These are phyloP conservation scores for Ogataea corticis DNA, from an alignment of 805 yeast genomes.

Conservation along the genomic window DNA sequence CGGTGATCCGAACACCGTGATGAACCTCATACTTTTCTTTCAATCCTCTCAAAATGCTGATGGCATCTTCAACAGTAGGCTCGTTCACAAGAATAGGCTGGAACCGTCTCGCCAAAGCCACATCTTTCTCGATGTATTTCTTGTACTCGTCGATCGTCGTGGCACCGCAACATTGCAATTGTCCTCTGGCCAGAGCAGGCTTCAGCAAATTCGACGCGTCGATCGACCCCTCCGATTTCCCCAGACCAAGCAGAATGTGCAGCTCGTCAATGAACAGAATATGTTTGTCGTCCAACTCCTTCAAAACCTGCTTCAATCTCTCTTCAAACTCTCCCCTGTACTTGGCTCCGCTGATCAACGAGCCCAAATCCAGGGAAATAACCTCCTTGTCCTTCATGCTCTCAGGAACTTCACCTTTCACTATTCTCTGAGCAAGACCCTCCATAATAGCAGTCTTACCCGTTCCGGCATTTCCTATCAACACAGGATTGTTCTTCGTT, in stretches of 20 bases:
- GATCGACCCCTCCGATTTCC: constrained; percentile 92
- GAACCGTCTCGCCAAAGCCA: constrained; percentile 91
- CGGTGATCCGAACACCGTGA: constrained; percentile 94
- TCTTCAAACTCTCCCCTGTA: constrained; percentile 96
- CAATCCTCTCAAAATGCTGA: constrained; percentile 87
- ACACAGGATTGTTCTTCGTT: constrained; percentile 92
- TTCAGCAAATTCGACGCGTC: constrained; percentile 93
- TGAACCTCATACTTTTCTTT: constrained; percentile 95
- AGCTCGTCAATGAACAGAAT: constrained; percentile 89
- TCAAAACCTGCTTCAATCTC: constrained; percentile 74
- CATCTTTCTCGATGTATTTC: constrained; percentile 93
- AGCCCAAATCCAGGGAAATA: constrained; percentile 82
- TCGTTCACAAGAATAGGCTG: constrained; percentile 85
- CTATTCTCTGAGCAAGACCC: constrained; percentile 92
- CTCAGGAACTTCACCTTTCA: constrained; percentile 92
- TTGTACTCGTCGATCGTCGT: constrained; percentile 92
- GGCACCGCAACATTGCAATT: constrained; percentile 92
- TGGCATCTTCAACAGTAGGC: constrained; percentile 88
- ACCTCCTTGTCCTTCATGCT: constrained; percentile 84
- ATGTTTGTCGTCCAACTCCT: constrained; percentile 77
- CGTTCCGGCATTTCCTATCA: constrained; percentile 96
- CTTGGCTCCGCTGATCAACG: constrained; percentile 91
- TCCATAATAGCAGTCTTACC: constrained; percentile 98
- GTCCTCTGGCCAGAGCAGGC: constrained; percentile 92
- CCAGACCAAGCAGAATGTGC: constrained; percentile 85